phyloP scores from a whole-genome alignment of 2,329 filamentous ascomycete genomes.

The Septoria linicola region DNA sequence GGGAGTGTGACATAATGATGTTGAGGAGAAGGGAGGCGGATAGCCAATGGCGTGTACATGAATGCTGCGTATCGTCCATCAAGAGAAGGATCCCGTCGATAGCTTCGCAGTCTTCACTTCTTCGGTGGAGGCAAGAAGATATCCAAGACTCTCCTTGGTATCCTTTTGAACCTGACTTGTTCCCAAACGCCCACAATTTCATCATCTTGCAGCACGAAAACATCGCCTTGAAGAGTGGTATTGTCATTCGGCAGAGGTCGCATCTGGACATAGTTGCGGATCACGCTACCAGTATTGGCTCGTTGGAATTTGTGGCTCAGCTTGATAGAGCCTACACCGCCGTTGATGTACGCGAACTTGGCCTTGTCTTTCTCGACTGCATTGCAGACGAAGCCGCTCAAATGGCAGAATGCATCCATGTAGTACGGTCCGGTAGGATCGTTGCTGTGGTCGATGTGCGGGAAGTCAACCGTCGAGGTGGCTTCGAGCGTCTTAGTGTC shows the following conservation, averaged over 20 bases:
- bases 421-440: slow-evolving; percentile 38
- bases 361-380: slow-evolving; percentile 33
- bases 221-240: slow-evolving; percentile 32
- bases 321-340: slow-evolving; percentile 39
- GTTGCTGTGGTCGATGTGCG: slow-evolving; percentile 29
- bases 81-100: too few species aligned
- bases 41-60: too few species aligned
- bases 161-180: slow-evolving; percentile 46
- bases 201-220: slow-evolving; percentile 35
- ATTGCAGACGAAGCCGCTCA: slow-evolving; percentile 43
- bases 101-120: slow-evolving; percentile 16
- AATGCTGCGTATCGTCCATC: too few species aligned
- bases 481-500: slow-evolving; percentile 29
- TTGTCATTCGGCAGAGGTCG: slow-evolving; percentile 26
- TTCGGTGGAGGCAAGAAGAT: slow-evolving; percentile 62
- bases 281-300: neutral
- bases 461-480: slow-evolving; percentile 35
- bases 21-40: too few species aligned
- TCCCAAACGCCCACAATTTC: slow-evolving; percentile 37
- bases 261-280: slow-evolving; percentile 39
- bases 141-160: slow-evolving; percentile 63
- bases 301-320: slow-evolving; percentile 28
- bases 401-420: slow-evolving; percentile 40
- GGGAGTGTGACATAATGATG: too few species aligned
- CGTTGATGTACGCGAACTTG: slow-evolving; percentile 39